Base-by-base conservation (phyloP, 116 monocot species). In the Dioscorea cayenensis region DNA sequence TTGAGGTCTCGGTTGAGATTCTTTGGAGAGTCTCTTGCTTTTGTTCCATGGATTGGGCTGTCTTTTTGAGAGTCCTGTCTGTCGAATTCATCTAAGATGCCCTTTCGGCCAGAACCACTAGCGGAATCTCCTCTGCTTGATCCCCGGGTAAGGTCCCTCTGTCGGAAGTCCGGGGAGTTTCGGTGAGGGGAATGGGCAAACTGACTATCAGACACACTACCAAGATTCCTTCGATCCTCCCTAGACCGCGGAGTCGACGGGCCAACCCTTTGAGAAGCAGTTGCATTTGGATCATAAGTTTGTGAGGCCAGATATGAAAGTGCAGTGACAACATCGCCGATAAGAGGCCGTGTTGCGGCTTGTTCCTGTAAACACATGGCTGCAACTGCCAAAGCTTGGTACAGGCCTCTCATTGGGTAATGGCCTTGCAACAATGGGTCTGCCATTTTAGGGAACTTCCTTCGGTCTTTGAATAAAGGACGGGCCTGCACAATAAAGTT, bases 301-400 rank as follows among this genome's bases (percentile, higher is more conserved):
- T 91, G 91, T 23, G 92, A 85, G 43, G 92, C 85, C 36, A 92
- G 70, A 66, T 92, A 92, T 5, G 85, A 75, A 20, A 92, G 85
- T 13, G 92, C 92, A 28, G 92, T 88, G 25, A 92, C 92, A 29
- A 92, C 88, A 61, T 92, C 92, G 1, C 86, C 92, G 22, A 92
- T 88, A 8, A 85, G 88, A 76, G 92, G 92, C 6, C 92, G 66
- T 29, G 88, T 88, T n/a, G 92, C 71, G 35, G 92, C 92, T 75
- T 92, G 88, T 77, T 92, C 92, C 77, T 92, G 92, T 71, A 92
- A 71, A 66, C 92, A 92, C 92, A 92, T 92, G 58, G 92, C 92
- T 9, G 92, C 92, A 49, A 92, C 86, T 14, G 92, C 92, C 38
- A 92, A 60, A 59, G 92, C 88, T 76, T 92, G 92, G 82, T 92